Evolutionary conservation across 108 stramenopile genomes (phyloP), one percentile per base, ranked within the genome.

Genomic region (Cyclotella sp.): DNA sequence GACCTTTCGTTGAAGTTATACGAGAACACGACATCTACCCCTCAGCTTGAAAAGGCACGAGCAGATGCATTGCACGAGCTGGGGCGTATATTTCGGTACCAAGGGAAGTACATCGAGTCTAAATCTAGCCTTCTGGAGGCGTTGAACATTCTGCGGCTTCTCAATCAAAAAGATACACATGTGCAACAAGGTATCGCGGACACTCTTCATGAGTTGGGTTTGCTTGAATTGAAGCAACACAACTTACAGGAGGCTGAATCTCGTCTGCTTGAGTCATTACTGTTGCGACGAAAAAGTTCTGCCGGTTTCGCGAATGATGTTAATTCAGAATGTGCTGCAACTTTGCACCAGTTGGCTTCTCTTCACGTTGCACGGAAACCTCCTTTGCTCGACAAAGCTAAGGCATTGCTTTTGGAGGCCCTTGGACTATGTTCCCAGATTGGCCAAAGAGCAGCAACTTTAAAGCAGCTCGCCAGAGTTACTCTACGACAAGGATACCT

Each of bases 401-500:
- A 88, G 68, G 44, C 44, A 12, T 44, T 90, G 39, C 76, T 90
- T 11, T 84, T 84, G 30, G 86, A 90, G 42, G 86, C 90, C 0
- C 71, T 90, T 14, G 57, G 68, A 12, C 76, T 87, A 18, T 85
- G 79, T 34, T 54, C 68, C 16, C 87, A 90, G 55, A 90, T 87
- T 55, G 90, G 87, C 0, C 87, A 90, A 59, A 67, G 90, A 55
- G 90, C 90, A 9, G 90, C 90, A 0, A 90, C 90, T 0, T 51
- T 90, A 9, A 90, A 90, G 61, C 86, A 88, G 34, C 74, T 90
- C n/a, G 90, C 90, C 24, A 61, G 90, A 42, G 86, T 88, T 8
- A 79, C 87, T 5, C 87, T 90, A 26, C 77, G 90, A 27, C 84
- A 88, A 62, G 90, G 90, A 28, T 46, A 57, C 26, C 75, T 90